These are phyloP conservation scores for Hypocrella siamensis DNA, from an alignment of 2,329 filamentous ascomycete genomes.

Conservation along the genomic window DNA sequence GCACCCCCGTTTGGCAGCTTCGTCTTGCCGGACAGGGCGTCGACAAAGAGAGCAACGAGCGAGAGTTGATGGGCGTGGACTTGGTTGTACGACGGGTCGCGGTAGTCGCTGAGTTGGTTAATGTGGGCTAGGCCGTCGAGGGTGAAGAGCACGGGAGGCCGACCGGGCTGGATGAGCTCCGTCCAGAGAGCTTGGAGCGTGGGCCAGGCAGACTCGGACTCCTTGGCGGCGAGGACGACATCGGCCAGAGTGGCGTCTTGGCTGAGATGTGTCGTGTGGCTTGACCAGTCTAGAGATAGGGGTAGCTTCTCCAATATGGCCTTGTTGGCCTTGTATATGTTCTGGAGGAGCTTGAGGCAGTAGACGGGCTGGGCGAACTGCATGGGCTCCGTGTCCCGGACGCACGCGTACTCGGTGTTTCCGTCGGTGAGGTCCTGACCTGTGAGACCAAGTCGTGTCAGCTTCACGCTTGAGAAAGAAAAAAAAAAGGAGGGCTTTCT, in stretches of 20 bases:
- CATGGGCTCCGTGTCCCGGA: conserved; percentile 39
- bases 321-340: conserved; percentile 58
- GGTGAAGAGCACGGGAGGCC: conserved; percentile 51
- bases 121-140: conserved; percentile 70
- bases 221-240: conserved; percentile 54
- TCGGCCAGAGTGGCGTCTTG: conserved; percentile 50
- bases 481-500: neutral
- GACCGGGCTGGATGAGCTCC: conserved; percentile 47
- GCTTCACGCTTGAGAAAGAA: neutral
- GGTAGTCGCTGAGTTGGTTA: conserved; percentile 67
- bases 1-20: conserved; percentile 58
- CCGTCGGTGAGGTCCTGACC: conserved; percentile 71
- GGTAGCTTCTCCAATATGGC: conserved; percentile 39
- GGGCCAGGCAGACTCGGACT: conserved; percentile 64
- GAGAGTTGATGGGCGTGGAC: conserved; percentile 80
- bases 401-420: conserved; percentile 62
- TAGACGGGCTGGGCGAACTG: conserved; percentile 70
- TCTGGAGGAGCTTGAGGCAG: conserved; percentile 56
- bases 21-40: conserved; percentile 48
- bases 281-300: conserved; percentile 27
- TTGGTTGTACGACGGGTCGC: conserved; percentile 48
- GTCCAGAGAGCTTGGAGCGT: conserved; percentile 69
- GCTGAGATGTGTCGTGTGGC: conserved; percentile 21
- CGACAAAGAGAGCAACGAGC: conserved; percentile 59
- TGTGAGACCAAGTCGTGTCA: neutral